Percentiles rank a stretch among this genome's conserved stretches.
Conservation (phyloP, 345 rosid species). For the Gossypium bickii region DNA sequence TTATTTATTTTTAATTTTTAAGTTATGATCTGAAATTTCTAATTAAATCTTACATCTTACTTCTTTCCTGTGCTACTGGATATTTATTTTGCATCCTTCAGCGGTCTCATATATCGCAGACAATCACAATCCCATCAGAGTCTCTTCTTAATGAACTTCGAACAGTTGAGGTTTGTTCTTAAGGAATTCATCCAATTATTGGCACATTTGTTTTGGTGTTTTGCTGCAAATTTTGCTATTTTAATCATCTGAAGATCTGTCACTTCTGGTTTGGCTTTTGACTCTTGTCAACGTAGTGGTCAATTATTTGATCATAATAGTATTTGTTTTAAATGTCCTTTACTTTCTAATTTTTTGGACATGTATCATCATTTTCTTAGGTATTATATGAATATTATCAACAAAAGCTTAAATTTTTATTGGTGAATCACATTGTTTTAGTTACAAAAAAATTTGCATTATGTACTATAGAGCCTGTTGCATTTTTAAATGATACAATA, state of each 20-base stretch:
- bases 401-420: background rate
- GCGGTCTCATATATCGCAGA: conserved; percentile 78
- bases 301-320: background rate
- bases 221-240: background rate
- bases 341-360: background rate
- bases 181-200: conserved; percentile 2
- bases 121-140: conserved; percentile 86
- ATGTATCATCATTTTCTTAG: background rate
- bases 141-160: conserved; percentile 96
- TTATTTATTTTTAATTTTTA: background rate
- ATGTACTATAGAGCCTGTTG: conserved; percentile 7
- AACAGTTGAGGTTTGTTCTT: conserved; percentile 81
- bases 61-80: conserved; percentile 11
- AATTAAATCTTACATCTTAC: conserved; percentile 9
- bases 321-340: background rate
- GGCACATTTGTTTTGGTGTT: conserved; percentile 6
- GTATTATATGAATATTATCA: background rate
- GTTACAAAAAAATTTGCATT: background rate
- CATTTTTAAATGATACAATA: background rate
- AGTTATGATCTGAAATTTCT: conserved; percentile 1
- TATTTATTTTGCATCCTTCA: conserved; percentile 31
- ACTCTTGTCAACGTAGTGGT: background rate
- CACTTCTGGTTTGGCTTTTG: background rate
- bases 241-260: background rate
- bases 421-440: conserved; percentile 4